Evolutionary conservation across 106 monocot species (phyloP).

Genomic region (Chionographis japonica): DNA sequence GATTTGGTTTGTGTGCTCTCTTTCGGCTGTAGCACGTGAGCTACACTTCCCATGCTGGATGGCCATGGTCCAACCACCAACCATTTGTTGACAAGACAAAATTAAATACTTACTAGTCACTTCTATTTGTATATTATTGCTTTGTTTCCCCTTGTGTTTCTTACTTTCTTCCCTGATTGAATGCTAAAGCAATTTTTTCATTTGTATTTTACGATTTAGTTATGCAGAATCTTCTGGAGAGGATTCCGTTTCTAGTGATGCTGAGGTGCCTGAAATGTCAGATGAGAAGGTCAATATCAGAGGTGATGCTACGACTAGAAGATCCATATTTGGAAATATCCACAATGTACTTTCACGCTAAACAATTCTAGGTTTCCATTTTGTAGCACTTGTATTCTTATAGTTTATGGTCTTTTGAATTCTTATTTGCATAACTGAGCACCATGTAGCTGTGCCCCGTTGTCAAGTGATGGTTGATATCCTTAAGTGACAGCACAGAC

Average conservation of each 20-base stretch:
- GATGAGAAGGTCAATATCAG: constrained; percentile 17
- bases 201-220: constrained; percentile 26
- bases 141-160: background rate
- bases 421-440: background rate
- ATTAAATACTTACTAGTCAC: too few relatives aligned
- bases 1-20: too few relatives aligned
- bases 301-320: constrained; percentile 13
- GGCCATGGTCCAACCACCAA: too few relatives aligned
- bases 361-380: background rate
- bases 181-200: background rate
- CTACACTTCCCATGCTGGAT: too few relatives aligned
- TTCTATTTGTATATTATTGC: background rate
- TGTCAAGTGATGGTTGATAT: background rate
- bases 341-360: constrained; percentile 9
- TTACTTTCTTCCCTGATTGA: background rate
- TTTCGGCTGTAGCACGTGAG: too few relatives aligned
- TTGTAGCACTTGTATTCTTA: background rate
- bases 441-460: background rate
- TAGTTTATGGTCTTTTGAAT: background rate
- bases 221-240: constrained; percentile 76
- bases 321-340: constrained; percentile 38
- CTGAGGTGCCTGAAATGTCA: constrained; percentile 18
- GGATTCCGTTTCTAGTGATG: constrained; percentile 44
- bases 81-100: too few relatives aligned
- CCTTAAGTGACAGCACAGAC: constrained; percentile 36